Evolutionary conservation across 108 stramenopile genomes (phyloP).

Genomic region (Pseudonitzschia multiseries): DNA sequence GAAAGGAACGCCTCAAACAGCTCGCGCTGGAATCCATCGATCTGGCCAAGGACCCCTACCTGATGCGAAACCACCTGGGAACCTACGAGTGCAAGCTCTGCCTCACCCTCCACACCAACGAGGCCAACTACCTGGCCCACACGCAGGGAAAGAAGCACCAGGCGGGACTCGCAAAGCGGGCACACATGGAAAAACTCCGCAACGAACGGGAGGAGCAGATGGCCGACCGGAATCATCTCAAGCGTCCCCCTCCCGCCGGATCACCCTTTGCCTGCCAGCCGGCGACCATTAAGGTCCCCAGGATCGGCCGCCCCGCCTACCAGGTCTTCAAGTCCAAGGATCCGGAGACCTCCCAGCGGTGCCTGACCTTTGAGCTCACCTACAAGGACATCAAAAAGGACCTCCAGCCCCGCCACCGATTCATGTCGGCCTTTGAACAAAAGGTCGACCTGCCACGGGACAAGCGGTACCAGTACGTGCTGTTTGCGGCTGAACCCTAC

Average conservation of each 20-base stretch:
- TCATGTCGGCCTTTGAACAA: constrained; percentile 99
- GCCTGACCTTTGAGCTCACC: constrained; percentile 92
- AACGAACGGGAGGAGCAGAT: constrained; percentile 47
- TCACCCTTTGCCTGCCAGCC: constrained; percentile 84
- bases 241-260: constrained; percentile 21
- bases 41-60: constrained; percentile 98
- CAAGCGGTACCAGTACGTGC: constrained; percentile 93
- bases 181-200: constrained; percentile 79
- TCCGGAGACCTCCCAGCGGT: constrained; percentile 84
- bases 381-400: constrained; percentile 95
- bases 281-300: constrained; percentile 55
- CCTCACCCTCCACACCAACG: constrained; percentile 97
- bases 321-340: constrained; percentile 94
- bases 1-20: constrained; percentile 94
- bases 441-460: constrained; percentile 93
- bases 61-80: constrained; percentile 98
- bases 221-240: background rate
- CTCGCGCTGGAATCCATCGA: constrained; percentile 98
- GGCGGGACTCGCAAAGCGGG: constrained; percentile 89
- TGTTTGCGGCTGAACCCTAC: constrained; percentile 99
- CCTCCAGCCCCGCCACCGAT: constrained; percentile 96
- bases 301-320: constrained; percentile 98
- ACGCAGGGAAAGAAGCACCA: constrained; percentile 99
- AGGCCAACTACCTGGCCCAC: constrained; percentile 98
- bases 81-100: constrained; percentile 99